phyloP scores from a whole-genome alignment of 2,329 filamentous ascomycete species.

The Coniochaeta sp. region DNA sequence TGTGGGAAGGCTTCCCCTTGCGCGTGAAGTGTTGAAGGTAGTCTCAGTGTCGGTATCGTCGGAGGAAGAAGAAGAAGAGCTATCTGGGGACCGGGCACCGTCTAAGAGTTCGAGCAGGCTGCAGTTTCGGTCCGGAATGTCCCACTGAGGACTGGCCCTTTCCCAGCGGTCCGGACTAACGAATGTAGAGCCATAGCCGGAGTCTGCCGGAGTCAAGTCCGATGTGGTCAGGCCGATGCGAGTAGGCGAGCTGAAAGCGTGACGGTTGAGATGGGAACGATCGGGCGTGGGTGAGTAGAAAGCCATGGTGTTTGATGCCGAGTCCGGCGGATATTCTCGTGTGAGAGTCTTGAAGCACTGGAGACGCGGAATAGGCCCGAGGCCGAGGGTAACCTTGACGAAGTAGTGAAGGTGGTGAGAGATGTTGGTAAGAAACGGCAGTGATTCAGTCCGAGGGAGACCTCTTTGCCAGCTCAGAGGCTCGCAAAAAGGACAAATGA shows the following conservation, averaged over 20 bases:
- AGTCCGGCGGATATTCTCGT: background rate
- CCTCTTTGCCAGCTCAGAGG: background rate
- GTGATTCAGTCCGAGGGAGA: background rate
- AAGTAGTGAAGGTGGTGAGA: background rate
- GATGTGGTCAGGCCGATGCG: background rate
- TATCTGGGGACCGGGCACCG: background rate
- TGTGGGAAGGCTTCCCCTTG: background rate
- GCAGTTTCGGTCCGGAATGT: slow-evolving; percentile 3
- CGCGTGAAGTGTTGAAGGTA: background rate
- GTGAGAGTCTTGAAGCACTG: background rate
- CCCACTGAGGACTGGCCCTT: background rate
- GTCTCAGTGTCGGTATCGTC: background rate
- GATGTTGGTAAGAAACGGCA: background rate
- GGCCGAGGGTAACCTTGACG: background rate
- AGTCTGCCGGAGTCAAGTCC: slow-evolving; percentile 11
- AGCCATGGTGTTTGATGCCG: slow-evolving; percentile 6
- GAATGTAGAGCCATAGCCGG: slow-evolving; percentile 14
- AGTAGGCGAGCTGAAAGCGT: slow-evolving; percentile 6
- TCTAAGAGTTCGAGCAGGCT: background rate
- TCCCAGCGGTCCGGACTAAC: slow-evolving; percentile 2
- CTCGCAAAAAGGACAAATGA: background rate
- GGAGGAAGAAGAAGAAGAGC: background rate
- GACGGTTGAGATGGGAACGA: slow-evolving; percentile 7
- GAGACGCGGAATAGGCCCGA: background rate
- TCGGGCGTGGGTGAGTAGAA: slow-evolving; percentile 4